A percentile compares a stretch with the other conserved stretches of the same genome.
Evolutionary conservation across 1,284 basidiomycete species (phyloP).

Genomic region (Tylopilus sp.): DNA sequence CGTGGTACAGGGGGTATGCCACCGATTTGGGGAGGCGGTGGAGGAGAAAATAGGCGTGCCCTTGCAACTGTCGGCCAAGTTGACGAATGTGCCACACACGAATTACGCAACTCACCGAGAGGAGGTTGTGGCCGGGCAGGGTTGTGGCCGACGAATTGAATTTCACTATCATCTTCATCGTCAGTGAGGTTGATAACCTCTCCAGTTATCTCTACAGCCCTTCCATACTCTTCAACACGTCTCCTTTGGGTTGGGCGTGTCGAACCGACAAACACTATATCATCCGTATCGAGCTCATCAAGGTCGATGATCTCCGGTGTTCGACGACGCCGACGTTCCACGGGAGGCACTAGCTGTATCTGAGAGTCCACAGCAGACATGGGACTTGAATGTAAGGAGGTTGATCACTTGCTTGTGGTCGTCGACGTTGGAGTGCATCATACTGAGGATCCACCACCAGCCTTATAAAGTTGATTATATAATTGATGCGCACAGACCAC

Average conservation of each 20-base stretch:
- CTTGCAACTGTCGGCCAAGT: slow-evolving; percentile 22
- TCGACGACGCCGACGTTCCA: slow-evolving; percentile 21
- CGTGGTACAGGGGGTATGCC: slow-evolving; percentile 52
- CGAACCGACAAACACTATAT: slow-evolving; percentile 33
- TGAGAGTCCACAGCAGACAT: slow-evolving; percentile 37
- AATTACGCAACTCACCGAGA: slow-evolving; percentile 28
- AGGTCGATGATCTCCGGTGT: slow-evolving; percentile 51
- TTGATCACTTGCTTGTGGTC: slow-evolving; percentile 21
- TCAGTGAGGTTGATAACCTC: slow-evolving; percentile 52
- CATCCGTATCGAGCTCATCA: slow-evolving; percentile 50
- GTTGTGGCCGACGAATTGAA: slow-evolving; percentile 38
- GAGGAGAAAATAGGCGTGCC: slow-evolving; percentile 55
- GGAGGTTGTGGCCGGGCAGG: slow-evolving; percentile 27
- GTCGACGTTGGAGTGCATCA: slow-evolving; percentile 31
- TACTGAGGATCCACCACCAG: neutral
- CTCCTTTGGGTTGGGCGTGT: slow-evolving; percentile 42
- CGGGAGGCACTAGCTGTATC: slow-evolving; percentile 1
- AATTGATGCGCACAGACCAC: slow-evolving; percentile 45
- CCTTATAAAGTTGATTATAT: slow-evolving; percentile 37
- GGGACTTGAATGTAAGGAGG: slow-evolving; percentile 7
- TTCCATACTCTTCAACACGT: slow-evolving; percentile 31
- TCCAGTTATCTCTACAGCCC: slow-evolving; percentile 20
- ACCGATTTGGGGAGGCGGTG: slow-evolving; percentile 48
- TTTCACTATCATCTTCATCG: slow-evolving; percentile 54
- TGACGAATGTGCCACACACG: slow-evolving; percentile 1